These are phyloP conservation scores for Chlorociboria aeruginascens DNA, from an alignment of 495 filamentous ascomycete genomes.

Conservation along the genomic window DNA sequence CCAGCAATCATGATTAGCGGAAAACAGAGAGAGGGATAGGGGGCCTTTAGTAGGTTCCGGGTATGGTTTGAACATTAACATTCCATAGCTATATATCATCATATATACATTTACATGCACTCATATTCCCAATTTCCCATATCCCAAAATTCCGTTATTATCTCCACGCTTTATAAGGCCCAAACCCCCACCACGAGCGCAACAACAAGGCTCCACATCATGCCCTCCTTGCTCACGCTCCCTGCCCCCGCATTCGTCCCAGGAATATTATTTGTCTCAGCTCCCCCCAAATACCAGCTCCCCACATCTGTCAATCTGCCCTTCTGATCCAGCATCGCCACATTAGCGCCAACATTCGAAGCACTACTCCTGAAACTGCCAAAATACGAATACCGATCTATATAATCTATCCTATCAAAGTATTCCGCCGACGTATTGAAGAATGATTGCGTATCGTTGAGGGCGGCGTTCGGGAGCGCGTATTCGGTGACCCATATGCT, in stretches of 20 bases:
- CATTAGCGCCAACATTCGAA: slow-evolving; percentile 58
- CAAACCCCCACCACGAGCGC: too few relatives aligned
- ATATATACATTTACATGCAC: too few relatives aligned
- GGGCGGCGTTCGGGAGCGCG: slow-evolving; percentile 34
- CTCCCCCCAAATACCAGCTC: slow-evolving; percentile 55
- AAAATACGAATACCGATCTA: slow-evolving; percentile 60
- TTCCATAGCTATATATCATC: too few relatives aligned
- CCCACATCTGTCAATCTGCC: slow-evolving; percentile 61
- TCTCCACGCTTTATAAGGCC: too few relatives aligned
- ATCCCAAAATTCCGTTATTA: too few relatives aligned
- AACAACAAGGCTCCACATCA: too few relatives aligned
- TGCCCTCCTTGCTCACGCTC: background rate
- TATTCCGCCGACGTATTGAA: slow-evolving; percentile 52
- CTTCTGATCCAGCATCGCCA: slow-evolving; percentile 47
- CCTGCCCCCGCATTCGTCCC: slow-evolving; percentile 1
- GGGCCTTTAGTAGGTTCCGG: too few relatives aligned
- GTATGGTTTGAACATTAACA: too few relatives aligned
- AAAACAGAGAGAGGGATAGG: too few relatives aligned
- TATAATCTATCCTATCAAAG: slow-evolving; percentile 47
- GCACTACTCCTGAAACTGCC: slow-evolving; percentile 54
- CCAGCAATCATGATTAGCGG: too few relatives aligned
- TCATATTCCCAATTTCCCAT: too few relatives aligned
- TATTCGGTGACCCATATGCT: slow-evolving; percentile 67
- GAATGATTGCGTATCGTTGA: slow-evolving; percentile 46
- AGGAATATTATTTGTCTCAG: slow-evolving; percentile 31